A percentile compares a stretch with the other conserved stretches of the same genome.
These are phyloP conservation scores for Tranzscheliella williamsii DNA, from an alignment of 1,284 basidiomycete species.

Conservation along the genomic window DNA sequence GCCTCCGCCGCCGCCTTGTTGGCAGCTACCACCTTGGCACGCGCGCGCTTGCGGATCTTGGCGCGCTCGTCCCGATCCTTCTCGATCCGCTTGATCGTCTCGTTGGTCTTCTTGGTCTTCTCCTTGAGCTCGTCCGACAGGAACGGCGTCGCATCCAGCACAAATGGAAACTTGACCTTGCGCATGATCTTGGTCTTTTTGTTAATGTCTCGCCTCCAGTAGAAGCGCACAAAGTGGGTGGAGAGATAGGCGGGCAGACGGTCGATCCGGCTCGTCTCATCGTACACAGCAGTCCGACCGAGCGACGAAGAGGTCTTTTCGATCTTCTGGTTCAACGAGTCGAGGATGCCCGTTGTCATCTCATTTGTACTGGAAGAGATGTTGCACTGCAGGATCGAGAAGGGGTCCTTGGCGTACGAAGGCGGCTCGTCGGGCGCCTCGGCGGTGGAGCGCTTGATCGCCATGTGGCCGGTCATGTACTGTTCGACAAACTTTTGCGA, in stretches of 20 bases:
- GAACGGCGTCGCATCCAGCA: constrained; percentile 84
- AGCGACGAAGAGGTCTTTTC: constrained; percentile 82
- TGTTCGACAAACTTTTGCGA: constrained; percentile 73
- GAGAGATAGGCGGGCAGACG: constrained; percentile 80
- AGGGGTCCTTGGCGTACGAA: constrained; percentile 71
- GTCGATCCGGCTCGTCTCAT: constrained; percentile 78
- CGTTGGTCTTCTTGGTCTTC: constrained; percentile 72
- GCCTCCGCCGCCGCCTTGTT: constrained; percentile 24
- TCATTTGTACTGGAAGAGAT: constrained; percentile 85
- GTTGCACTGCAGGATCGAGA: constrained; percentile 90
- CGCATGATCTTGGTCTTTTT: constrained; percentile 71
- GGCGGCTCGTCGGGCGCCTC: constrained; percentile 80
- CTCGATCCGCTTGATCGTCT: constrained; percentile 75
- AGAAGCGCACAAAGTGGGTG: constrained; percentile 92
- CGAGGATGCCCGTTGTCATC: constrained; percentile 82
- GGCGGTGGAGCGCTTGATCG: constrained; percentile 67
- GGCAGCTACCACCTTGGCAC: constrained; percentile 63
- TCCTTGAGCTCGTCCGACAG: constrained; percentile 76
- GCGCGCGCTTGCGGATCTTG: constrained; percentile 78
- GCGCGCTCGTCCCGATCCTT: constrained; percentile 81
- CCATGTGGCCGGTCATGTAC: constrained; percentile 79
- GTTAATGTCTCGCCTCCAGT: constrained; percentile 86
- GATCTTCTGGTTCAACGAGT: constrained; percentile 79
- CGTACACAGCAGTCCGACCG: constrained; percentile 79
- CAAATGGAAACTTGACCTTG: constrained; percentile 86